Evolutionary conservation across 1,284 basidiomycete genomes (phyloP).

Genomic region (Mycosarcoma mackinlayi): DNA sequence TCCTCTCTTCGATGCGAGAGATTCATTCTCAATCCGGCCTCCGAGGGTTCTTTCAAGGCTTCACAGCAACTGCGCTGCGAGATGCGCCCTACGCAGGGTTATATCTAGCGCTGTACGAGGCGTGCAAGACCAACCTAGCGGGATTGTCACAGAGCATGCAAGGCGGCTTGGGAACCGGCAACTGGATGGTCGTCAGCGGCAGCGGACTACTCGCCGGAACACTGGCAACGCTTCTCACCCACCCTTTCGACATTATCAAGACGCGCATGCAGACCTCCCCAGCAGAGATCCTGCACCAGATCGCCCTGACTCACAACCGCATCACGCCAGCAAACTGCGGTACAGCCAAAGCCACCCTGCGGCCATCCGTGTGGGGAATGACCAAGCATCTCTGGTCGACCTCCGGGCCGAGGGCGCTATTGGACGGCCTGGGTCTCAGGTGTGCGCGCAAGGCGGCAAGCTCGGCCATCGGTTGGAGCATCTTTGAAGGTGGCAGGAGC

Average conservation of each 20-base stretch:
- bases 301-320: constrained; percentile 8
- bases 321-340: neutral
- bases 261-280: constrained; percentile 66
- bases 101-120: constrained; percentile 87
- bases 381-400: constrained; percentile 46
- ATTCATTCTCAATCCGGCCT: constrained; percentile 78
- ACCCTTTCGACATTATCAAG: constrained; percentile 68
- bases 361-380: constrained; percentile 34
- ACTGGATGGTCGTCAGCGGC: constrained; percentile 55
- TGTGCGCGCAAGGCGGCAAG: constrained; percentile 65
- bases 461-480: constrained; percentile 66
- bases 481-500: constrained; percentile 60
- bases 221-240: constrained; percentile 63
- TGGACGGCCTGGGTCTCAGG: constrained; percentile 63
- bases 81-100: constrained; percentile 97
- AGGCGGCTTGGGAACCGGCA: constrained; percentile 43
- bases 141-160: constrained; percentile 9
- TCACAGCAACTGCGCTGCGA: constrained; percentile 86
- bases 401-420: constrained; percentile 48
- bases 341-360: neutral
- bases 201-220: constrained; percentile 60
- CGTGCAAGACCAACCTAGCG: constrained; percentile 53
- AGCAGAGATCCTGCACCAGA: constrained; percentile 19
- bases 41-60: constrained; percentile 85
- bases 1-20: constrained; percentile 52